Conservation (phyloP, 2,329 filamentous ascomycete genomes). For the Acephala macrosclerotiorum region DNA sequence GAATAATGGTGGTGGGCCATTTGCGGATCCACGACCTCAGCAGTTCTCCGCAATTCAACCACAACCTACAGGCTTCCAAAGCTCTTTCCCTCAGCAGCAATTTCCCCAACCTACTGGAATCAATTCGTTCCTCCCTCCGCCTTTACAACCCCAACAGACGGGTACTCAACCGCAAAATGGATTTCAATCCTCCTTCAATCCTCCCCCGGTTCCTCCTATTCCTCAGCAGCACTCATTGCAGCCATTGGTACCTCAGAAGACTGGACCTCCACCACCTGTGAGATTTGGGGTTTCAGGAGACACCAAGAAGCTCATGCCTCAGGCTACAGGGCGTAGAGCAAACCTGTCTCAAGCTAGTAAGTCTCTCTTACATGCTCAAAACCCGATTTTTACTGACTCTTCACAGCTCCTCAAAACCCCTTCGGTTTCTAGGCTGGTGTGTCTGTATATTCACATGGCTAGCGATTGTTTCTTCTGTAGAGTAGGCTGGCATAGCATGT, state of each 20-base stretch:
- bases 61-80: slow-evolving; percentile 57
- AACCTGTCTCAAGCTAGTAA: slow-evolving; percentile 96
- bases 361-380: slow-evolving; percentile 51
- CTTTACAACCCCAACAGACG: slow-evolving; percentile 67
- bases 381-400: slow-evolving; percentile 29
- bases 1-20: slow-evolving; percentile 56
- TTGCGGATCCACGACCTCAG: slow-evolving; percentile 62
- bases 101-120: slow-evolving; percentile 51
- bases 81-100: slow-evolving; percentile 48
- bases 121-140: slow-evolving; percentile 65
- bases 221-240: slow-evolving; percentile 64
- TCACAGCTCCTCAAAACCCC: slow-evolving; percentile 70
- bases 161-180: slow-evolving; percentile 56
- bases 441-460: slow-evolving; percentile 36
- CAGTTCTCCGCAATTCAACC: slow-evolving; percentile 58
- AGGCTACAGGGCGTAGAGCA: slow-evolving; percentile 87
- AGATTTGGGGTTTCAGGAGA: slow-evolving; percentile 82
- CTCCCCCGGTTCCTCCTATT: slow-evolving; percentile 56
- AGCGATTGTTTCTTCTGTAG: slow-evolving; percentile 38
- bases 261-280: slow-evolving; percentile 85
- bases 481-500: slow-evolving; percentile 40
- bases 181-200: slow-evolving; percentile 53
- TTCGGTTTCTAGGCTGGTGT: slow-evolving; percentile 65
- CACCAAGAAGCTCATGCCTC: slow-evolving; percentile 79
- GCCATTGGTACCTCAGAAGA: slow-evolving; percentile 78